A percentile compares a stretch with the other conserved stretches of the same genome.
Conservation (phyloP, 148 eudicot species). For the Persicaria tinctoria region DNA sequence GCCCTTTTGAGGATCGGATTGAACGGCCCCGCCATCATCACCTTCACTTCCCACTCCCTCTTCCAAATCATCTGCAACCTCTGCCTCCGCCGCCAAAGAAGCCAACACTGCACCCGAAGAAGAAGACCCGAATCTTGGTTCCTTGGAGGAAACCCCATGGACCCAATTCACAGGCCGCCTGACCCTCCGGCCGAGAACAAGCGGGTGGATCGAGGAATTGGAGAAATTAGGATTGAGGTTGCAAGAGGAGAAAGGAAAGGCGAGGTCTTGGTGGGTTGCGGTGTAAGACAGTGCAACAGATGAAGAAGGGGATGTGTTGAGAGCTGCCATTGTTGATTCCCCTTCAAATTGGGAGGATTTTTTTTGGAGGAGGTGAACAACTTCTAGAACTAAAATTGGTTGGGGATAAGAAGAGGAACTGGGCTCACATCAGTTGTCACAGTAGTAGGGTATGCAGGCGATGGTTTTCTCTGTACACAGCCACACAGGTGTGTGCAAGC, state of each 20-base stretch:
- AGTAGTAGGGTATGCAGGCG: too few species aligned
- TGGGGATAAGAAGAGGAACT: too few species aligned
- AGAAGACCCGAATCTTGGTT: constrained; percentile 21
- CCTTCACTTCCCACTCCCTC: constrained; percentile 23
- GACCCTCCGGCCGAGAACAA: constrained; percentile 24
- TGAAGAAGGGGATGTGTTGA: constrained; percentile 13
- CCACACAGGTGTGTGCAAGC: too few species aligned
- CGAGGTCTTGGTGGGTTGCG: constrained; percentile 31
- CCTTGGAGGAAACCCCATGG: constrained; percentile 15
- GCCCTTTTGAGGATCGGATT: constrained; percentile 67
- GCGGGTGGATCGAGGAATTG: constrained; percentile 25
- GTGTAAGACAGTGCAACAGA: constrained; percentile 27
- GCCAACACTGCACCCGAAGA: constrained; percentile 24
- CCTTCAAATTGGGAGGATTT: background rate
- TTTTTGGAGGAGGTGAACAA: too few species aligned
- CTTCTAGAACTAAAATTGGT: too few species aligned
- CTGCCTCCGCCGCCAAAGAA: constrained; percentile 55
- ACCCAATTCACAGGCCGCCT: constrained; percentile 22
- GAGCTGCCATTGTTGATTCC: constrained; percentile 8
- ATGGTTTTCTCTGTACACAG: too few species aligned
- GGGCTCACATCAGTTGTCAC: too few species aligned
- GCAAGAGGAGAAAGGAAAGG: constrained; percentile 27
- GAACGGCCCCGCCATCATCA: constrained; percentile 23
- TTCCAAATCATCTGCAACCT: constrained; percentile 21
- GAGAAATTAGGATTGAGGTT: constrained; percentile 29